Base-by-base conservation (phyloP, 1,284 basidiomycete species). In the Ganoderma meredithae region DNA sequence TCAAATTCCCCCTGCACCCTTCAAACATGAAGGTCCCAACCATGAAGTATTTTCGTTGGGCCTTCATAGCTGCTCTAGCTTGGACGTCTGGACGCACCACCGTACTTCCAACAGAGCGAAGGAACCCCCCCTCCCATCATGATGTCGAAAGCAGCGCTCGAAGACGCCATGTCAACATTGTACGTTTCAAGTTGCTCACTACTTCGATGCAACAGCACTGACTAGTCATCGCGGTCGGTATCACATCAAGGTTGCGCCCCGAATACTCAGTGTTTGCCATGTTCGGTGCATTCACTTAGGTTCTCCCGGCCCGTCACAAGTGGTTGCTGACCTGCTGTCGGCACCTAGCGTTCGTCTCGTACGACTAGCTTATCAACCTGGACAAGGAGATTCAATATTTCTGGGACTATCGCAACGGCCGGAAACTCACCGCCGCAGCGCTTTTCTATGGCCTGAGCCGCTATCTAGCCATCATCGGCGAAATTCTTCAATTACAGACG, bases 301-400 rank as follows among this genome's bases (percentile, higher is more conserved):
- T 8, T 55, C 47, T 55, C 15, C 10, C n/a, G n/a, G n/a, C n/a
- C n/a, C 17, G 52, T 5, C 27, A 6, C 15, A 13, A 10, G 15
- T 2, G 52, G 27, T 55, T 19, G 52, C 15, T 55, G 52, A 55
- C 15, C 13, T 27, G 15, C 31, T 13, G 47, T n/a, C 4, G 3
- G 22, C 15, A 55, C 31, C 13, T 15, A 55, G 52, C 52, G 17
- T 8, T 55, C 12, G 52, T 55, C 52, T 31, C 52, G 27, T 55
- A 55, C 17, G 52, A 55, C 52, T 55, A 27, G 52, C 52, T 55
- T 27, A 55, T 33, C 52, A 55, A 55, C 27, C 31, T 55, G 25
- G 52, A 55, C 52, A 31, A 27, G 17, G 52, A 55, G 52, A 31
- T 55, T 13, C 52, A 25, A 17, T 55, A 19, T 17, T 55, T 55